Evolutionary conservation across 208 protist species (phyloP).

Genomic region (Acanthamoeba lenticulata): DNA sequence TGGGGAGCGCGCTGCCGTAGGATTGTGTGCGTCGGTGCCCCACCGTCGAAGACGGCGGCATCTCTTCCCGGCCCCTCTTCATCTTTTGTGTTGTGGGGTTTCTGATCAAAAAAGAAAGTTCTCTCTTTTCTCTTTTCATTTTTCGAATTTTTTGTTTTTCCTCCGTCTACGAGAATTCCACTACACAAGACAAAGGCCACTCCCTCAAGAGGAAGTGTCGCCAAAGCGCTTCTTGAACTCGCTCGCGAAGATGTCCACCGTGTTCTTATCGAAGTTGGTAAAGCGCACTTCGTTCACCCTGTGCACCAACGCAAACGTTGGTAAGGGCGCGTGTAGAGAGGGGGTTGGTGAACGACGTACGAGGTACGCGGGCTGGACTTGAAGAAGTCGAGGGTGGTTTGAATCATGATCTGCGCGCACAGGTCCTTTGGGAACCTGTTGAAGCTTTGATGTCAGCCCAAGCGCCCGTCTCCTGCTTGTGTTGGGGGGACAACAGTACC

Average conservation of each 20-base stretch:
- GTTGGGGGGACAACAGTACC: not conserved
- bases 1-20: not conserved
- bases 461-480: too few species aligned
- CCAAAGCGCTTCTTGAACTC: conserved; percentile 50
- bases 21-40: not conserved
- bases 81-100: not conserved
- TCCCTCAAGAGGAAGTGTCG: not conserved
- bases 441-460: too few species aligned
- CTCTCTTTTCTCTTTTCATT: not conserved
- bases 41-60: not conserved
- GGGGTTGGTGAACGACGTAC: not conserved
- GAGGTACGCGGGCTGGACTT: conserved; percentile 35
- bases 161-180: too few species aligned
- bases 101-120: not conserved
- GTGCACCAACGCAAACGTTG: too few species aligned
- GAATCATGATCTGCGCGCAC: conserved; percentile 15
- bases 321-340: not conserved
- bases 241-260: conserved; percentile 47
- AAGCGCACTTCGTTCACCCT: conserved; percentile 57
- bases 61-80: not conserved
- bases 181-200: too few species aligned
- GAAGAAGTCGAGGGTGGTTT: conserved; percentile 56
- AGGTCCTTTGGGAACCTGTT: conserved; percentile 54
- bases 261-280: conserved; percentile 67
- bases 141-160: not conserved